phyloP scores from a whole-genome alignment of 2,329 filamentous ascomycete genomes.

The Elsinoe arachidis region DNA sequence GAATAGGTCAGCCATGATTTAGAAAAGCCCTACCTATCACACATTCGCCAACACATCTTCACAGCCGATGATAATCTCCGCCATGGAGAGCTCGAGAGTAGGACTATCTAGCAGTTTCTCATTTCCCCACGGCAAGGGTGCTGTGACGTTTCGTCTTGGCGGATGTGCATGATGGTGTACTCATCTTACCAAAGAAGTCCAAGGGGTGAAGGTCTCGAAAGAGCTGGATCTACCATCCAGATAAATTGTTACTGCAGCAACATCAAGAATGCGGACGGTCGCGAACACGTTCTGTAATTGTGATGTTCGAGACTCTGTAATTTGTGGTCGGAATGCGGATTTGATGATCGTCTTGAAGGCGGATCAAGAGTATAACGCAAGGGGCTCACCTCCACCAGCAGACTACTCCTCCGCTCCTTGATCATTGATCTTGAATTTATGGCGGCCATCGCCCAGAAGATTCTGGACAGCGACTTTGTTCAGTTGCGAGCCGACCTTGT shows the following conservation, averaged over 20 bases:
- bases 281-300: not conserved
- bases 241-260: not conserved
- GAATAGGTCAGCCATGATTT: not conserved
- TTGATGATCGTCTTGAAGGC: not conserved
- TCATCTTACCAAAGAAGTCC: slow-evolving; percentile 6
- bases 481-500: slow-evolving; percentile 83
- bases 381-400: slow-evolving; percentile 12
- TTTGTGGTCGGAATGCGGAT: not conserved
- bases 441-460: slow-evolving; percentile 64
- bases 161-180: slow-evolving; percentile 3
- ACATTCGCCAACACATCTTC: not conserved
- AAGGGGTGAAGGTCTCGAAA: slow-evolving; percentile 5
- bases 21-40: not conserved
- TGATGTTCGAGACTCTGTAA: not conserved
- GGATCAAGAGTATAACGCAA: slow-evolving; percentile 1
- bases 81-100: not conserved
- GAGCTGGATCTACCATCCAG: not conserved
- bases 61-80: slow-evolving; percentile 7
- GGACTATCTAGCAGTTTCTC: not conserved
- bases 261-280: not conserved
- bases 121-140: slow-evolving; percentile 13
- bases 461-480: slow-evolving; percentile 86
- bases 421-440: slow-evolving; percentile 69
- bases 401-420: slow-evolving; percentile 52
- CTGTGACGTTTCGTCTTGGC: slow-evolving; percentile 1